Conservation (phyloP, 352 stramenopile species). For the Globisporangium nodosum region DNA sequence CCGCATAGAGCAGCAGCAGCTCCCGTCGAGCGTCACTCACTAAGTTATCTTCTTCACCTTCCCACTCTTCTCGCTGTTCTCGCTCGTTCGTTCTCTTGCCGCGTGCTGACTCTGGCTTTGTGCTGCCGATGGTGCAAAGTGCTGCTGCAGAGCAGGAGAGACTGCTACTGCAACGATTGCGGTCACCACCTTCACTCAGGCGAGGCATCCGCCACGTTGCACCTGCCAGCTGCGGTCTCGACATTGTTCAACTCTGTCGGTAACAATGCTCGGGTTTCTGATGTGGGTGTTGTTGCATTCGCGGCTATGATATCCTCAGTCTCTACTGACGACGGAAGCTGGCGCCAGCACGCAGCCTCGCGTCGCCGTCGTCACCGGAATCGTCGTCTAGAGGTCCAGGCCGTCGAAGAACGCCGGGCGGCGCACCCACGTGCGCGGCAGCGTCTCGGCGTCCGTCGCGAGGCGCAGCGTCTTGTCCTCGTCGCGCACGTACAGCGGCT, state of each 20-base stretch:
- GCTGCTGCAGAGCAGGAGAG: no score
- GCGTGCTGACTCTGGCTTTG: no score
- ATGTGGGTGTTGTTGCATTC: no score
- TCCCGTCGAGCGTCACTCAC: neutral
- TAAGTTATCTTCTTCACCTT: neutral
- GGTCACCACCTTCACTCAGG: neutral
- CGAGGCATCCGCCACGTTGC: neutral
- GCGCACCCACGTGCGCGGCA: slow-evolving; percentile 78
- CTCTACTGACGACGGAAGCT: no score
- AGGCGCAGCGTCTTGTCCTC: slow-evolving; percentile 52
- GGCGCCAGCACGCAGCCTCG: no score
- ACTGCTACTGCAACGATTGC: neutral
- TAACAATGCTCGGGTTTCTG: no score
- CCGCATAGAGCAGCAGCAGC: no score
- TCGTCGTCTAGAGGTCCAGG: slow-evolving; percentile 29
- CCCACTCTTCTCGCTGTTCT: neutral
- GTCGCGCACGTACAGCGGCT: slow-evolving; percentile 63
- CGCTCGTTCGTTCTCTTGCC: no score
- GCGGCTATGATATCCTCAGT: no score
- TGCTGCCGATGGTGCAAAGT: neutral
- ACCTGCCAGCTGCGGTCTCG: neutral
- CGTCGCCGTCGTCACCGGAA: no score
- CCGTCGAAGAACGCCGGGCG: slow-evolving; percentile 68
- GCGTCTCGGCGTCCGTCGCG: slow-evolving; percentile 68
- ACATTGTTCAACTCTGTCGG: no score